phyloP scores from a whole-genome alignment of 305 asterid species.

The Petunia hybrid region DNA sequence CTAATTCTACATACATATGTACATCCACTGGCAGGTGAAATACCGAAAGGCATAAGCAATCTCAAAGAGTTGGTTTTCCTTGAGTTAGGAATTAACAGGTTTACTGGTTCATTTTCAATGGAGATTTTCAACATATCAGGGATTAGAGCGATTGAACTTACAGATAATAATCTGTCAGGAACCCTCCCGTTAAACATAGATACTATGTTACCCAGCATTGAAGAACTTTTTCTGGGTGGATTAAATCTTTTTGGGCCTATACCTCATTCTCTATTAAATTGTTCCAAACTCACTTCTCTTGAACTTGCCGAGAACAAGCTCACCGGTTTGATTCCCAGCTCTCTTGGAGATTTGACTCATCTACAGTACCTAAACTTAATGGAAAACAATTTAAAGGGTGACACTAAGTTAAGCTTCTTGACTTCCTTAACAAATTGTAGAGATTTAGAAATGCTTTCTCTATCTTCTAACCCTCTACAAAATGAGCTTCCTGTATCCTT shows the following conservation, averaged over 20 bases:
- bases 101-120: slow-evolving; percentile 38
- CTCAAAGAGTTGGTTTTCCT: neutral
- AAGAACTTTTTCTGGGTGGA: slow-evolving; percentile 29
- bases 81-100: slow-evolving; percentile 25
- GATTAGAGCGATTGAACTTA: slow-evolving; percentile 33
- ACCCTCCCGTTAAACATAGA: slow-evolving; percentile 46
- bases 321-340: slow-evolving; percentile 31
- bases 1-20: neutral
- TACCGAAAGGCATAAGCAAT: slow-evolving; percentile 30
- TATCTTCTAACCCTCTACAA: neutral
- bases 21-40: slow-evolving; percentile 27
- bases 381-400: neutral
- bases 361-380: neutral
- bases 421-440: slow-evolving; percentile 33
- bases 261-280: slow-evolving; percentile 44
- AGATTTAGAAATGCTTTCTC: neutral
- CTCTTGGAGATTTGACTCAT: slow-evolving; percentile 32
- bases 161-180: slow-evolving; percentile 39
- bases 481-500: neutral
- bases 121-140: slow-evolving; percentile 43
- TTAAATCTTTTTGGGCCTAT: slow-evolving; percentile 43
- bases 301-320: slow-evolving; percentile 25
- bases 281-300: neutral
- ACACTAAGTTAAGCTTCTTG: slow-evolving; percentile 28
- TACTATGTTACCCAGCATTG: slow-evolving; percentile 41